These are phyloP conservation scores for Flammula alnicola DNA, from an alignment of 1,284 basidiomycete genomes.

Conservation along the genomic window DNA sequence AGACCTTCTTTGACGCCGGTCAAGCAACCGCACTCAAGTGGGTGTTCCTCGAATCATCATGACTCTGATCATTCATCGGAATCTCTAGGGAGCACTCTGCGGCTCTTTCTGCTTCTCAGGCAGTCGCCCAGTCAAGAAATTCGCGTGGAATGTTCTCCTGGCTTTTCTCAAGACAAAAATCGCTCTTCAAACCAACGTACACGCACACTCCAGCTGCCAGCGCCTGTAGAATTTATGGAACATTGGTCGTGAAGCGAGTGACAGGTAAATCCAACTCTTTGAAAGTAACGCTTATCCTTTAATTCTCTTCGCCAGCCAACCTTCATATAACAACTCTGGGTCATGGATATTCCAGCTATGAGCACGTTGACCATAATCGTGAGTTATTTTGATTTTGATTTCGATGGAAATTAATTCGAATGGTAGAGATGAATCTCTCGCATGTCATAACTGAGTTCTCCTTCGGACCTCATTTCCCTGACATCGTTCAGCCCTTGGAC, in stretches of 20 bases:
- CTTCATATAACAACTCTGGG: conserved; percentile 91
- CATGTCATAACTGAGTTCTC: conserved; percentile 97
- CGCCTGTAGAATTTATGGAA: conserved; percentile 88
- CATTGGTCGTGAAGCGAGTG: conserved; percentile 86
- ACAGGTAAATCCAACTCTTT: too few species aligned
- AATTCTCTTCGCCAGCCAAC: too few species aligned
- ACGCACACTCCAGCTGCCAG: conserved; percentile 67
- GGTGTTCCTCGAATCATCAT: conserved; percentile 47
- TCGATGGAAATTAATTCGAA: not conserved
- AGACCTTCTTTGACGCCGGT: conserved; percentile 79
- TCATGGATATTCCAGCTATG: conserved; percentile 88
- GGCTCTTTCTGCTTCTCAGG: conserved; percentile 69
- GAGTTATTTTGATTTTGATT: conserved; percentile 14
- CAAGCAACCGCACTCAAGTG: conserved; percentile 81
- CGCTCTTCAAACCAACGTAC: conserved; percentile 71
- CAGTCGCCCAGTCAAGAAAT: conserved; percentile 68
- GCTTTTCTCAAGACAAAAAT: conserved; percentile 47
- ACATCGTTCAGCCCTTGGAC: conserved; percentile 94
- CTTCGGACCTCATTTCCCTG: conserved; percentile 95
- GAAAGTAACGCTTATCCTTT: too few species aligned
- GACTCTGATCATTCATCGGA: conserved; percentile 1
- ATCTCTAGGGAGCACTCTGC: conserved; percentile 58
- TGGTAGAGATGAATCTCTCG: conserved; percentile 91
- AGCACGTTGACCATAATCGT: conserved; percentile 89
- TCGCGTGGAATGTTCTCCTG: conserved; percentile 71